phyloP scores from a whole-genome alignment of 441 rosid genomes.

The Rhodomyrtus psidioides region DNA sequence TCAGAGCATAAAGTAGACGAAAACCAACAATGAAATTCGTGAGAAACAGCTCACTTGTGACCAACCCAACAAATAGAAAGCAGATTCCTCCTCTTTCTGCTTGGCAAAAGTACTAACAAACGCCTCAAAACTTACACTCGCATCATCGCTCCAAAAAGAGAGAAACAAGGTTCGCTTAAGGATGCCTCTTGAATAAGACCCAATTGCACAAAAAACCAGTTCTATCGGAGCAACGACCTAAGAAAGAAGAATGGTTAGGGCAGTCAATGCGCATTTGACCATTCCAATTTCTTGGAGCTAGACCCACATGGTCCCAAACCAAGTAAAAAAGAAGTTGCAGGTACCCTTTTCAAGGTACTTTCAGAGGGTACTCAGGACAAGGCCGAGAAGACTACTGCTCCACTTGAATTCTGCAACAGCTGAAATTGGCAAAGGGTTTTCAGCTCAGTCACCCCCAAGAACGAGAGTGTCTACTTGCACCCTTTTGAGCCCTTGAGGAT shows the following conservation, averaged over 20 bases:
- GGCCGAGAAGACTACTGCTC: slow-evolving; percentile 44
- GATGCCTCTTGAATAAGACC: background rate
- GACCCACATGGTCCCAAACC: background rate
- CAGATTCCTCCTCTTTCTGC: slow-evolving; percentile 51
- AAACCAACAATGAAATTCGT: slow-evolving; percentile 35
- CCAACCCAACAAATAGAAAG: slow-evolving; percentile 36
- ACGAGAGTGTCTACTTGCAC: slow-evolving; percentile 5
- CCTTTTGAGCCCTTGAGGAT: background rate
- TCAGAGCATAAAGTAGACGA: slow-evolving; percentile 77
- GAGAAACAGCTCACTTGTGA: slow-evolving; percentile 51
- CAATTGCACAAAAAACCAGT: background rate
- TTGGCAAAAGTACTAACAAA: slow-evolving; percentile 14
- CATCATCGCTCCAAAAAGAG: background rate
- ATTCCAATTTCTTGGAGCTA: background rate
- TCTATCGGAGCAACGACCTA: background rate
- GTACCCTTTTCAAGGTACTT: slow-evolving; percentile 42
- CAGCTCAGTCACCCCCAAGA: slow-evolving; percentile 22
- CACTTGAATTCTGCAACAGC: slow-evolving; percentile 33
- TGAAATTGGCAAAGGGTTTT: slow-evolving; percentile 15
- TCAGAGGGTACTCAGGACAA: slow-evolving; percentile 28
- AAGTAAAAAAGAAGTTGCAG: slow-evolving; percentile 16
- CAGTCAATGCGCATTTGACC: background rate
- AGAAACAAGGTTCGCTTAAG: background rate
- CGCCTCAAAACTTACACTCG: slow-evolving; percentile 9
- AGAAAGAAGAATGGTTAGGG: background rate